Base-by-base conservation (phyloP, 2,329 filamentous ascomycete species). In the Fusarium sp. region DNA sequence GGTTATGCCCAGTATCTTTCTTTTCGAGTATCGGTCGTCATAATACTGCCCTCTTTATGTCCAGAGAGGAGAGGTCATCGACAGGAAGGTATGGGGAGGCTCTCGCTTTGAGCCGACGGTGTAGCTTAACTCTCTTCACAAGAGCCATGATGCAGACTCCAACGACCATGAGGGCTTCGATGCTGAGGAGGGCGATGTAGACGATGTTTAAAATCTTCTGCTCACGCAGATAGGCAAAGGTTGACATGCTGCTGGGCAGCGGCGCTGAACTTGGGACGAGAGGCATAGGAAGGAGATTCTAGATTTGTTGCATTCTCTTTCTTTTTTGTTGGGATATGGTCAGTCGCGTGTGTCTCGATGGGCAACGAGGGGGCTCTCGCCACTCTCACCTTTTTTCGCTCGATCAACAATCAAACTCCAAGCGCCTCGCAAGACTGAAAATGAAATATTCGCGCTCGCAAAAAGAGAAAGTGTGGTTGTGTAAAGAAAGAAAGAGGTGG, bases 171-270 rank as follows among this genome's bases (percentile, higher is more conserved):
- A 85, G 66, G 20, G 84, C 82, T 71, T 87, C 84, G 38, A 87
- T 73, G 20, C 81, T 81, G 44, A 87, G 77, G n/a, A 87, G 81
- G 44, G 83, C 82, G 56, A 87, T 81, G 84, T 86, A 87, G 56
- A 87, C 75, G 36, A 81, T 79, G 80, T 87, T 86, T 55, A 87
- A 79, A 36, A 87, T 80, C 59, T 77, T 69, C 73, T 80, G 57
- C 78, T 76, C 70, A 64, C 66, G 73, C 77, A 73, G 69, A 78
- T 78, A 71, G 46, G 75, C 67, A 66, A 76, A 64, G 7, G 72
- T 70, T 14, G 61, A 61, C 72, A 75, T 75, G 42, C 69, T 73
- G 72, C 63, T 56, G 17, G 69, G 66, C 66, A 75, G 72, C 35
- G 72, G 40, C 10, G 69, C 61, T 51, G 72, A 64, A 58, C 62